Evolutionary conservation across 345 rosid species (phyloP).

Genomic region (Eucalyptus brandiana): DNA sequence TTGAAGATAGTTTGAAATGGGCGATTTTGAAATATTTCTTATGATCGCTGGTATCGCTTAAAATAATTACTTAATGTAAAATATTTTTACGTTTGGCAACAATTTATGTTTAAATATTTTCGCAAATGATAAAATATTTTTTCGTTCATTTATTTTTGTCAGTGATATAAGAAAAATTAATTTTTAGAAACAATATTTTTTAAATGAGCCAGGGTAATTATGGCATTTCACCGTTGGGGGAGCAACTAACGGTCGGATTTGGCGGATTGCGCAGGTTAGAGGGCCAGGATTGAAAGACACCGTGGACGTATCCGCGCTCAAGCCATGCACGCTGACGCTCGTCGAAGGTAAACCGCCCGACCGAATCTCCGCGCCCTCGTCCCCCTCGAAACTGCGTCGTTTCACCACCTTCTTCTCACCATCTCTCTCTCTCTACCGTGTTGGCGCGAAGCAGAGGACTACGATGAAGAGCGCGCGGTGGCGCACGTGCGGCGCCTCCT

Average conservation of each 20-base stretch:
- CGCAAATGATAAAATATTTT: too few species aligned
- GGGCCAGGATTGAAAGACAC: slow-evolving; percentile 60
- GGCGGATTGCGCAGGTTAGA: slow-evolving; percentile 42
- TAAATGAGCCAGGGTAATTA: not conserved
- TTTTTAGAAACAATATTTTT: too few species aligned
- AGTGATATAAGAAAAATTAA: accelerated
- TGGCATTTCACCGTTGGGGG: not conserved
- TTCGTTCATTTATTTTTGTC: accelerated
- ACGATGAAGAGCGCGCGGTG: slow-evolving; percentile 70
- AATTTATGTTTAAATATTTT: too few species aligned
- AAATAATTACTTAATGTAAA: too few species aligned
- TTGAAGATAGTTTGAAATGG: not conserved
- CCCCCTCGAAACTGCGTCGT: not conserved
- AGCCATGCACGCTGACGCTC: slow-evolving; percentile 65
- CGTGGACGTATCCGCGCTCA: slow-evolving; percentile 77
- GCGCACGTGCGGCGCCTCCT: slow-evolving; percentile 88
- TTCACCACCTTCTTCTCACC: not conserved
- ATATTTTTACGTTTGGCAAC: accelerated
- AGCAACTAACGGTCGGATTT: not conserved
- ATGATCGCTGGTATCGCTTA: accelerated
- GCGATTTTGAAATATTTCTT: too few species aligned
- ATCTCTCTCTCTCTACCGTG: not conserved
- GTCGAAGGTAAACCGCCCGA: not conserved
- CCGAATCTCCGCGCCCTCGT: not conserved
- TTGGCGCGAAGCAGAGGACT: slow-evolving; percentile 51